Percentiles rank a stretch among this genome's conserved stretches.
These are phyloP conservation scores for Dactylellina cionopaga DNA, from an alignment of 2,329 filamentous ascomycete species.

Conservation along the genomic window DNA sequence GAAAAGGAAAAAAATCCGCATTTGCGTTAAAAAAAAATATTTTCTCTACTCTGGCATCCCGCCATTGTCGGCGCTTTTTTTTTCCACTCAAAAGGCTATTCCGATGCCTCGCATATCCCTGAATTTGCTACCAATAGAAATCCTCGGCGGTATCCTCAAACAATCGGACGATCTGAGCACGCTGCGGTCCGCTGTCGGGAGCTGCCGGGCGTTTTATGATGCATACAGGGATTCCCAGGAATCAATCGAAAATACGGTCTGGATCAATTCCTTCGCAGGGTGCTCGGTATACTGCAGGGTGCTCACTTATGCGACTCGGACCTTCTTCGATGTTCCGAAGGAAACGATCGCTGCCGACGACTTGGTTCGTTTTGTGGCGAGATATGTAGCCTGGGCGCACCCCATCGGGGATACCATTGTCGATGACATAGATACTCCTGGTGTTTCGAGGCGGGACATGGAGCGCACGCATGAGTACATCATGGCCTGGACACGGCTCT, in stretches of 20 bases:
- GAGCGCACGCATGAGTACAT: slow-evolving; percentile 13
- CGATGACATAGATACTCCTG: not conserved
- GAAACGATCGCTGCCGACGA: not conserved
- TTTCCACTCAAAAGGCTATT: not conserved
- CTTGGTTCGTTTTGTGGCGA: not conserved
- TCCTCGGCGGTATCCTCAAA: slow-evolving; percentile 11
- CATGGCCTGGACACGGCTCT: not conserved
- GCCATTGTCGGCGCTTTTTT: not conserved
- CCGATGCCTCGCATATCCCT: not conserved
- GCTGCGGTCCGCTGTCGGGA: not conserved
- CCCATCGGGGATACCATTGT: not conserved
- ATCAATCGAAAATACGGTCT: slow-evolving; percentile 2
- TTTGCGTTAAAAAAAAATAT: no score
- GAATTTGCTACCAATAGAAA: not conserved
- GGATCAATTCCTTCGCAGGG: not conserved
- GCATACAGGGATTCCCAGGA: not conserved
- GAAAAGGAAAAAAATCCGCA: no score
- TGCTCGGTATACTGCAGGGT: slow-evolving; percentile 6
- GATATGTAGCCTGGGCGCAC: slow-evolving; percentile 4
- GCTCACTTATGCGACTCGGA: not conserved
- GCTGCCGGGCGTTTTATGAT: not conserved
- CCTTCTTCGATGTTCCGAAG: not conserved
- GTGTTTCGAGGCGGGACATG: not conserved
- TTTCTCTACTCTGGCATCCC: no score
- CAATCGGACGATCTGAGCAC: slow-evolving; percentile 2